Conservation (phyloP, 805 yeast genomes). For the Metschnikowia lachancei region DNA sequence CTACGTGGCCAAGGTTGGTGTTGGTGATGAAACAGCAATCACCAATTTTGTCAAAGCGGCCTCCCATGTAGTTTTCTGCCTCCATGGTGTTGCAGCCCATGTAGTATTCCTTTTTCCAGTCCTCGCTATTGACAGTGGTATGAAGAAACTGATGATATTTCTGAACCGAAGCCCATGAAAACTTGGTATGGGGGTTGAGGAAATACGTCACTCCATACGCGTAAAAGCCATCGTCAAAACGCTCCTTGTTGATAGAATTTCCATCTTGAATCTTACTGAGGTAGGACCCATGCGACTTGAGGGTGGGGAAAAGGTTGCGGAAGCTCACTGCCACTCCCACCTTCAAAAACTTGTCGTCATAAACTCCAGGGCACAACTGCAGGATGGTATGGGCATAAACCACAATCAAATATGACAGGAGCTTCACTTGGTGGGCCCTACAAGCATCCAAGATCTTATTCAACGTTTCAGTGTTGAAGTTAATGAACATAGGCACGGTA, state of each 20-base stretch:
- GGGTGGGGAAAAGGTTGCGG: conserved; percentile 3
- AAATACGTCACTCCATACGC: conserved; percentile 6
- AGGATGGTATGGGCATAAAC: conserved; percentile 11
- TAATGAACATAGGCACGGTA: conserved; percentile 4
- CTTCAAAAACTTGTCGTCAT: conserved; percentile 8
- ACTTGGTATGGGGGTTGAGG: conserved; percentile 7
- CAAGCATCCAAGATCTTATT: conserved; percentile 4
- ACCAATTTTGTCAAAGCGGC: conserved; percentile 1
- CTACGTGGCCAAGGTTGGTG: conserved; percentile 10
- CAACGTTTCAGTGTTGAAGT: conserved; percentile 2
- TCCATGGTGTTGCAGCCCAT: conserved; percentile 9
- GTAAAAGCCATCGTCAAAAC: conserved; percentile 13
- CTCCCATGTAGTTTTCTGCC: conserved; percentile 9
- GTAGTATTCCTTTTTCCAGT: conserved; percentile 11
- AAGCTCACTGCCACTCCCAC: conserved; percentile 12
- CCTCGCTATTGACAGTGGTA: conserved; percentile 7
- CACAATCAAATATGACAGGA: conserved; percentile 6
- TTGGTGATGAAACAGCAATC: conserved; percentile 10
- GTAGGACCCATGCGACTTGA: conserved; percentile 10
- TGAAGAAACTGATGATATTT: conserved; percentile 11
- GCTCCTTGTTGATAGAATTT: neutral
- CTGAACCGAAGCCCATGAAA: conserved; percentile 9
- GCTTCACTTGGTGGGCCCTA: conserved; percentile 8
- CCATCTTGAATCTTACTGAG: neutral
- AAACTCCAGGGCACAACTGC: conserved; percentile 8